Base-by-base conservation (phyloP, 176 grass and related monocot species). In the Bothriochloa decipiens region DNA sequence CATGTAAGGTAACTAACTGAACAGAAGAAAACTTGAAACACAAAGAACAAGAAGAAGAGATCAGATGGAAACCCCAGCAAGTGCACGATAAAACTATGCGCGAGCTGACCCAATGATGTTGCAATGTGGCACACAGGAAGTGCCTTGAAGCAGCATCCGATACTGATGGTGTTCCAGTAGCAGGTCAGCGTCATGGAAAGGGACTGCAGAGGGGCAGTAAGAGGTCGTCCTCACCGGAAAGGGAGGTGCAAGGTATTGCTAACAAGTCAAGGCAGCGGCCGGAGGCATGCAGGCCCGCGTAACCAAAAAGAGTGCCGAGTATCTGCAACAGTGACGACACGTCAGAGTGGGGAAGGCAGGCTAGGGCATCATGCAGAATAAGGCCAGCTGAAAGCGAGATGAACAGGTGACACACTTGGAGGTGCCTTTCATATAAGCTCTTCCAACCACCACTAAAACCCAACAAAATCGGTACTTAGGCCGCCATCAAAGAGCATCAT, bases 191-290 rank as follows among this genome's bases (percentile, higher is more conserved):
- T 84, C 82, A 68, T 17, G 23, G 60, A 75, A 75, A 84, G 60
- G 69, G 76, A 84, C 20, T 75, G 61, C 81, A 61, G 58, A 46
- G 60, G 76, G 76, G 36, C 37, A 88, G 76, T 84, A 80, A 81
- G 76, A 84, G 47, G 87, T 88, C 81, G 0, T 61, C 11, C 8
- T 84, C 87, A 29, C 52, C 64, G 47, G 81, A 88, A 88, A 84
- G 64, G 87, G 67, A 80, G 69, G 61, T 80, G 82, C 76, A 89
- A 62, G 27, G 82, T 84, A 84, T 84, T 84, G 58, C 81, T 60
- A 67, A 33, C 75, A 88, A 84, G 74, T 74, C 81, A 84, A 80
- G 81, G 70, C 33, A 89, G 76, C 87, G 68, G 61, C 18, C 16
- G 9, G 16, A 79, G 69, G 47, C 55, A 79, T 79, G 75, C 73